Evolutionary conservation across 78 protist species (phyloP).

Genomic region (Planoprotostelium fungivorum): DNA sequence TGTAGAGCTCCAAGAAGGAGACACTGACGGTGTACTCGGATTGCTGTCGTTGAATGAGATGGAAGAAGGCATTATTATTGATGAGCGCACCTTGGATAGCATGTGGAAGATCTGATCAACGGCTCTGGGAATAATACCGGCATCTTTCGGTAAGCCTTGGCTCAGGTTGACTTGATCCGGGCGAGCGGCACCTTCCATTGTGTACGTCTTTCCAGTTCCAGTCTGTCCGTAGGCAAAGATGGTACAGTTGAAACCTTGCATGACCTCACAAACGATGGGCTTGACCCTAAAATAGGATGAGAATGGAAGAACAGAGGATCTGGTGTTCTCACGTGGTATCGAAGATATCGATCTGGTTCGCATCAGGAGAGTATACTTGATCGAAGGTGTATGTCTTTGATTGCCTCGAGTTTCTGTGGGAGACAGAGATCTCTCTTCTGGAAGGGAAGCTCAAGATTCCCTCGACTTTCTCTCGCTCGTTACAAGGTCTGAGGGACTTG

Average conservation of each 20-base stretch:
- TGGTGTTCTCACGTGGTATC: neutral
- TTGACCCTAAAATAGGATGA: constrained; percentile 24
- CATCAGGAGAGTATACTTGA: neutral
- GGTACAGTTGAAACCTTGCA: constrained; percentile 62
- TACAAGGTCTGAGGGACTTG: neutral
- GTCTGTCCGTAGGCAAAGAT: constrained; percentile 73
- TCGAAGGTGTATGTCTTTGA: constrained; percentile 24
- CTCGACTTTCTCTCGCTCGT: neutral
- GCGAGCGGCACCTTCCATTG: constrained; percentile 64
- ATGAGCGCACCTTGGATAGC: constrained; percentile 30
- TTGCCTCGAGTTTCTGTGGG: neutral
- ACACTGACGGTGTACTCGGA: constrained; percentile 39
- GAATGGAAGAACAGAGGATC: neutral
- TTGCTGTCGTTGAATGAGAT: neutral
- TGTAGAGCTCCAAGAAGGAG: constrained; percentile 63
- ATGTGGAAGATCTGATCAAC: constrained; percentile 58
- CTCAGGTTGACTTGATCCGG: constrained; percentile 4
- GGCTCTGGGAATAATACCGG: constrained; percentile 65
- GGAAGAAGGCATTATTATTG: neutral
- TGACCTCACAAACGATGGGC: constrained; percentile 48
- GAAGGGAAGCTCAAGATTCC: neutral
- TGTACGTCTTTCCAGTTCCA: constrained; percentile 64
- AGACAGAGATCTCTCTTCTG: neutral
- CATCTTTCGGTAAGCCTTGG: neutral
- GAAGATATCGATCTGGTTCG: neutral